Percentiles rank a stretch among this genome's conserved stretches.
Evolutionary conservation across 805 yeast genomes (phyloP).

Genomic region (Ogataea paraovalis): DNA sequence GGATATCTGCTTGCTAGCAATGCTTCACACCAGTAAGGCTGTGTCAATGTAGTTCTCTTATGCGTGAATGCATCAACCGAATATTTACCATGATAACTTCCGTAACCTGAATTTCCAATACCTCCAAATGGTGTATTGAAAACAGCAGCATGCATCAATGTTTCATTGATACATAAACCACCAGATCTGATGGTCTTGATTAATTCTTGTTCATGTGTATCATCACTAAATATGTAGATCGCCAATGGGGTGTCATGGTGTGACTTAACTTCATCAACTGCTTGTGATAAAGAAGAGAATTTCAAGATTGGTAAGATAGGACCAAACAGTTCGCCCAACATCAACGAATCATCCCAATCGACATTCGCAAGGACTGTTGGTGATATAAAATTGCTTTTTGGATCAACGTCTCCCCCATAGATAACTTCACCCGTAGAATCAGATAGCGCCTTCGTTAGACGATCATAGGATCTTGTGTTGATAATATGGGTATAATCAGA

Average conservation of each 20-base stretch:
- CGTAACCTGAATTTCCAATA: slow-evolving; percentile 78
- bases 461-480: slow-evolving; percentile 48
- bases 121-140: slow-evolving; percentile 84
- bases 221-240: slow-evolving; percentile 58
- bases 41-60: slow-evolving; percentile 60
- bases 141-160: slow-evolving; percentile 65
- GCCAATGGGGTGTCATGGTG: slow-evolving; percentile 82
- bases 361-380: slow-evolving; percentile 75
- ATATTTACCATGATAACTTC: slow-evolving; percentile 73
- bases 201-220: slow-evolving; percentile 42
- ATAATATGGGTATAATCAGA: slow-evolving; percentile 58
- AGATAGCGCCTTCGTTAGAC: slow-evolving; percentile 40
- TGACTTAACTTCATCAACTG: slow-evolving; percentile 40
- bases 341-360: slow-evolving; percentile 59
- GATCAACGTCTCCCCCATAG: slow-evolving; percentile 39
- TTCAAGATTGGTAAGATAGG: slow-evolving; percentile 76
- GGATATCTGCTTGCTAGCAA: slow-evolving; percentile 62
- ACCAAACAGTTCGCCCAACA: slow-evolving; percentile 79
- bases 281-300: slow-evolving; percentile 43
- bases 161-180: slow-evolving; percentile 66
- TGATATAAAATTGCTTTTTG: slow-evolving; percentile 45
- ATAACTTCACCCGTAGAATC: slow-evolving; percentile 51
- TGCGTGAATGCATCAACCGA: slow-evolving; percentile 76
- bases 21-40: slow-evolving; percentile 58
- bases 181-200: slow-evolving; percentile 69